These are phyloP conservation scores for Cercospora sp. DNA, from an alignment of 2,329 filamentous ascomycete genomes.

Conservation along the genomic window DNA sequence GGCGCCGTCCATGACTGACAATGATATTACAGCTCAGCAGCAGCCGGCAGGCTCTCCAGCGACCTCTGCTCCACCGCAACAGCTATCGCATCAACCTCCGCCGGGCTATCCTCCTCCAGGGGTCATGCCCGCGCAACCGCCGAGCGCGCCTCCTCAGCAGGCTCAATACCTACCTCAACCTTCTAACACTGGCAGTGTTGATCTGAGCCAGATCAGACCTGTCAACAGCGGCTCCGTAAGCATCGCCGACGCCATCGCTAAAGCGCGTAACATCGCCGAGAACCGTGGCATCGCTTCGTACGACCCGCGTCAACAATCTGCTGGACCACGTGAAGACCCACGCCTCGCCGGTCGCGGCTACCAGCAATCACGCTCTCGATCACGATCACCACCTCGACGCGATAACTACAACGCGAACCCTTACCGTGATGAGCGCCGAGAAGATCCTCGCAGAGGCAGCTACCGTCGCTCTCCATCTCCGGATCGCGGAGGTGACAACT, in stretches of 20 bases:
- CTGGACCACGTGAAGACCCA: constrained; percentile 44
- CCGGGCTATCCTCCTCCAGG: constrained; percentile 48
- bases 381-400: constrained; percentile 67
- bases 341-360: constrained; percentile 60
- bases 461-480: constrained; percentile 74
- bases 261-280: constrained; percentile 77
- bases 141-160: constrained; percentile 34
- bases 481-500: constrained; percentile 38
- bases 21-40: constrained; percentile 34
- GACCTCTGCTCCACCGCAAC: constrained; percentile 51
- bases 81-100: constrained; percentile 44
- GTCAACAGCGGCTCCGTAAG: constrained; percentile 78
- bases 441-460: constrained; percentile 58
- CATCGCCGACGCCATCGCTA: constrained; percentile 80
- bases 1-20: constrained; percentile 7
- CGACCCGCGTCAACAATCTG: constrained; percentile 39
- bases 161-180: constrained; percentile 61
- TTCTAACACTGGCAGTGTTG: constrained; percentile 72
- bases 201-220: constrained; percentile 77
- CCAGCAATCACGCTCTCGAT: constrained; percentile 63
- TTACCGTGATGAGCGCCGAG: constrained; percentile 81
- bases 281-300: constrained; percentile 68
- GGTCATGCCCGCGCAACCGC: constrained; percentile 42
- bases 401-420: constrained; percentile 69
- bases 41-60: constrained; percentile 36